phyloP scores from a whole-genome alignment of 345 rosid genomes.

The Acer campestre region DNA sequence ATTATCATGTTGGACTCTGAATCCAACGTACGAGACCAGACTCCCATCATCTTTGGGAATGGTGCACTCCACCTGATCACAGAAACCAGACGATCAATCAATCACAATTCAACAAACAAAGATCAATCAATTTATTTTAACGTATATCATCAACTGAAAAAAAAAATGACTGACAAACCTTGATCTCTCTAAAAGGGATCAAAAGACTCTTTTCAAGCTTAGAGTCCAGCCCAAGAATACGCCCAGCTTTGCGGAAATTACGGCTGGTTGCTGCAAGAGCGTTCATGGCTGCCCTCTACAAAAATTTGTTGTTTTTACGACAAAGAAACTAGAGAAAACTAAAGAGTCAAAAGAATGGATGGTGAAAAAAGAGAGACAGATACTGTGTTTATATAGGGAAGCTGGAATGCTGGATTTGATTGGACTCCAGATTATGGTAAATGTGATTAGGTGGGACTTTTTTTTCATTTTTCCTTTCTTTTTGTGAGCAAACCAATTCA shows the following conservation, averaged over 20 bases:
- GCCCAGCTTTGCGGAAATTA: constrained; percentile 83
- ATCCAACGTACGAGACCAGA: constrained; percentile 81
- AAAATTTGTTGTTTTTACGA: background rate
- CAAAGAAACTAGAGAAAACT: background rate
- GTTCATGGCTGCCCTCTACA: constrained; percentile 49
- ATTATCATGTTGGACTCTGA: constrained; percentile 97
- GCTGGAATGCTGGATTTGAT: background rate
- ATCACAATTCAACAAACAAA: background rate
- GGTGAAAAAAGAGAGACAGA: background rate
- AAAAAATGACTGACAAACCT: constrained; percentile 39
- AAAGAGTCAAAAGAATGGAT: background rate
- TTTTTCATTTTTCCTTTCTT: background rate
- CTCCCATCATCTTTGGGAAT: constrained; percentile 96
- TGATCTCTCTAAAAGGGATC: constrained; percentile 97
- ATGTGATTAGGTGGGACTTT: background rate
- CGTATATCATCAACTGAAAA: background rate
- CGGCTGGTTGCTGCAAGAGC: constrained; percentile 94
- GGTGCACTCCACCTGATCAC: constrained; percentile 91
- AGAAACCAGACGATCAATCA: background rate
- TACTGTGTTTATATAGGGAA: background rate
- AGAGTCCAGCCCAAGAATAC: constrained; percentile 90
- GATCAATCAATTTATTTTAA: background rate
- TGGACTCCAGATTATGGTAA: background rate
- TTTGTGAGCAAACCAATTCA: background rate
- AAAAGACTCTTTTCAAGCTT: constrained; percentile 83